Base-by-base conservation (phyloP, 345 rosid genomes). In the Melastoma malabathricum region DNA sequence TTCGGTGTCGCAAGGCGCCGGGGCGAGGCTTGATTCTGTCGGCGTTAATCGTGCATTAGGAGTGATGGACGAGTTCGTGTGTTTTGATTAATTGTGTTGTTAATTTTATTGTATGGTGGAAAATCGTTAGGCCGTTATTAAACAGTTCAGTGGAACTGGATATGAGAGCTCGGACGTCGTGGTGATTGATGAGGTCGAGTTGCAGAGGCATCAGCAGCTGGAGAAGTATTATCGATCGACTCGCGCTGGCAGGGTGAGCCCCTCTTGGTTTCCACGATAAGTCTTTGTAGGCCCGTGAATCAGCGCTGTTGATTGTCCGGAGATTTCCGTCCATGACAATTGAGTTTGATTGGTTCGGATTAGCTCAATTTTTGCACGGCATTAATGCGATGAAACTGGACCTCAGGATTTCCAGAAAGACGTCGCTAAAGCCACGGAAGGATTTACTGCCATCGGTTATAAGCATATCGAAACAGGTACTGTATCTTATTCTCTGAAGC, bases 191-290 rank as follows among this genome's bases (percentile, higher is more conserved):
- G 96, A 90, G 72, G 65, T 84, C 1, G 98, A 86, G 75, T 58
- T 90, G 92, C 96, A 86, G 54, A 82, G 98, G 43, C 98, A 90
- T 77, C 93, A 84, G 13, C 94, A 90, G 47, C 75, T 90, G 38
- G 96, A 90, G 52, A 90, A 90, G 51, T 75, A 86, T 54, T 90
- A 90, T 71, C 73, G 80, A 29, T 64, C 81, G 46, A 90, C 98
- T 59, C 94, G 94, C 50, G 64, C 85, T 12, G 86, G 76, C 10
- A 86, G 78, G 92, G 98, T 90, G 58, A 41, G 48, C 31, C 31
- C 46, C 43, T 54, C 23, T 48, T 22, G 15, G 16, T 56, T 51
- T 31, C 16, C n/a, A 16, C 10, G 15, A 34, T 38, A 22, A 16
- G 13, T 10, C 52, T 47, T 48, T 18, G 15, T 45, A 15, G 15